Conservation (phyloP, 176 grass and related monocot genomes). For the Pharus latifolius region DNA sequence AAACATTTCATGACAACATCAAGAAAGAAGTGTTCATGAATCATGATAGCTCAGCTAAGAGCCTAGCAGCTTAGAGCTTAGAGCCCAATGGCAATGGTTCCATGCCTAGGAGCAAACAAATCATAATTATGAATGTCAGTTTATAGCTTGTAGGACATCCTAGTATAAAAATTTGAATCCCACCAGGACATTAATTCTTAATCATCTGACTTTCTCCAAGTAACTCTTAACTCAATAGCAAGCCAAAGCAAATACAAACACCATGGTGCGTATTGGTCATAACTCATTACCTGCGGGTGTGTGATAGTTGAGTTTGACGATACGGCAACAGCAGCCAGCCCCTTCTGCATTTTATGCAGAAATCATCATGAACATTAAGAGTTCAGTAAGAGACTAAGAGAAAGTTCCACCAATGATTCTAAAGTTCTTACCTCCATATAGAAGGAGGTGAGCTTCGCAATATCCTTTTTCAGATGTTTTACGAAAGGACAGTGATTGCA, state of each 20-base stretch:
- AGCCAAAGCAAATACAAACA: background rate
- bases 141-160: background rate
- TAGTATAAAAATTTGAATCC: no score
- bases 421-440: slow-evolving; percentile 51
- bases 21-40: background rate
- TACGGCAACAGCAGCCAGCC: slow-evolving; percentile 66
- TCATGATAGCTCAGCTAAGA: background rate
- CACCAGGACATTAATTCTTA: no score
- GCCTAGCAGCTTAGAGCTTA: background rate
- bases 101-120: background rate
- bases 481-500: slow-evolving; percentile 94
- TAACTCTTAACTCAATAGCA: background rate
- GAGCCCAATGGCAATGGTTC: background rate
- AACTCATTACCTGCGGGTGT: slow-evolving; percentile 57
- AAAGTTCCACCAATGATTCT: background rate
- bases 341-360: slow-evolving; percentile 50
- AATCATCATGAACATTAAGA: background rate
- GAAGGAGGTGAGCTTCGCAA: slow-evolving; percentile 67
- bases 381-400: background rate
- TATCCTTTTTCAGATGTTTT: slow-evolving; percentile 80
- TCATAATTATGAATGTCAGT: background rate
- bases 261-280: background rate
- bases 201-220: background rate
- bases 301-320: slow-evolving; percentile 73
- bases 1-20: no score